Conservation (phyloP, 2,329 filamentous ascomycete genomes). For the Paraphaeosphaeria sporulosa region DNA sequence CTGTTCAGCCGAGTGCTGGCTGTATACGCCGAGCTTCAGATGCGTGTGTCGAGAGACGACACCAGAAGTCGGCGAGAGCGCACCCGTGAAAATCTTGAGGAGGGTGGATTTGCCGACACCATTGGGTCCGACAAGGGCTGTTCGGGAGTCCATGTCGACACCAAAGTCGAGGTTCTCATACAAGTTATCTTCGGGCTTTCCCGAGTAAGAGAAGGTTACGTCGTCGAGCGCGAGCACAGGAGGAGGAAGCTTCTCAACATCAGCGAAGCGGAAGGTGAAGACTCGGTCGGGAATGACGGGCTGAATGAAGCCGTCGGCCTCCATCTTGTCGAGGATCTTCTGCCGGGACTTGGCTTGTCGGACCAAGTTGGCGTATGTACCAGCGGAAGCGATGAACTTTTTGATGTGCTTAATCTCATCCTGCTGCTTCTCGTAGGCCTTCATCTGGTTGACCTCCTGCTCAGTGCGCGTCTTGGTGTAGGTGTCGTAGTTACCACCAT, state of each 20-base stretch:
- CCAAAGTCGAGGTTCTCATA: constrained; percentile 97
- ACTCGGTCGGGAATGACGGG: constrained; percentile 83
- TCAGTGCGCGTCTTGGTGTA: constrained; percentile 92
- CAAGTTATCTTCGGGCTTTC: constrained; percentile 85
- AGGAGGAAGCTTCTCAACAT: constrained; percentile 98
- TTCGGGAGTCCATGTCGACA: constrained; percentile 99
- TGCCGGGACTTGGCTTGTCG: constrained; percentile 98
- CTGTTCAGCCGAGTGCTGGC: constrained; percentile 97
- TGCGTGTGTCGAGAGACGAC: constrained; percentile 92
- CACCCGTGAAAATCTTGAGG: constrained; percentile 94
- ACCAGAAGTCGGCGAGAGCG: constrained; percentile 84
- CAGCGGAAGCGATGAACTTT: constrained; percentile 99
- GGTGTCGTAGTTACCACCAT: constrained; percentile 99
- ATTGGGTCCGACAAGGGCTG: constrained; percentile 95
- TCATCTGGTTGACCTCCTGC: constrained; percentile 97
- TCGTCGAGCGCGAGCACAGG: constrained; percentile 96
- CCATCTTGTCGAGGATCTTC: constrained; percentile 99
- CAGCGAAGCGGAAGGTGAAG: constrained; percentile 97
- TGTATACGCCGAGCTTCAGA: constrained; percentile 98
- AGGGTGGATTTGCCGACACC: constrained; percentile 99
- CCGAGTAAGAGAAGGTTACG: constrained; percentile 98
- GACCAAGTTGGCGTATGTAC: constrained; percentile 99
- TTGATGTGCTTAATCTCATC: constrained; percentile 99
- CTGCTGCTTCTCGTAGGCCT: constrained; percentile 98
- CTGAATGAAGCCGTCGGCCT: constrained; percentile 98